Conservation (phyloP, 78 protist species). For the Pigoraptor vietnamica region DNA sequence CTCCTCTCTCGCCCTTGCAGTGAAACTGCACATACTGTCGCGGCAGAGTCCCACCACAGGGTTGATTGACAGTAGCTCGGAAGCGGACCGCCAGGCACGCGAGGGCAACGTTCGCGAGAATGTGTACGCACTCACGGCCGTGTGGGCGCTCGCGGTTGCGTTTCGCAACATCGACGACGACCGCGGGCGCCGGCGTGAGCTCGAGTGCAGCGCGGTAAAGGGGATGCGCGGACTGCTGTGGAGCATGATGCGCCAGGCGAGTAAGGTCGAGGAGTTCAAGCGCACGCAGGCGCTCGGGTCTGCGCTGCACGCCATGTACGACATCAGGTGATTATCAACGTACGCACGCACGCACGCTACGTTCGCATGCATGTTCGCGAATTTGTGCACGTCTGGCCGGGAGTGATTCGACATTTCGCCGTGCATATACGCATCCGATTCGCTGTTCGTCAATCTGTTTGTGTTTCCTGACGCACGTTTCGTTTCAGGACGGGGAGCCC, state of each 20-base stretch:
- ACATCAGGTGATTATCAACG: neutral
- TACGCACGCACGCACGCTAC: neutral
- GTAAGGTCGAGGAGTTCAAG: constrained; percentile 2
- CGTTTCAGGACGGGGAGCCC: neutral
- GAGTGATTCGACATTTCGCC: too few species aligned
- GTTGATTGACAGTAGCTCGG: neutral
- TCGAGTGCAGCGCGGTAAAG: constrained; percentile 6
- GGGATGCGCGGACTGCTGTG: constrained; percentile 11
- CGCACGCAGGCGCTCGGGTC: neutral
- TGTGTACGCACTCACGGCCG: neutral
- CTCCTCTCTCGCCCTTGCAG: too few species aligned
- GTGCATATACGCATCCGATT: neutral
- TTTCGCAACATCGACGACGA: neutral
- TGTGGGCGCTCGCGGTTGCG: neutral
- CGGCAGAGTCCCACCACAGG: neutral
- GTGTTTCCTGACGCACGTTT: too few species aligned
- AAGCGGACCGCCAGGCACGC: neutral
- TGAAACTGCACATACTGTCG: neutral
- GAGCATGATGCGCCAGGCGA: constrained; percentile 11
- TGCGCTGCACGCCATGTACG: neutral
- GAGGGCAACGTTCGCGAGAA: neutral
- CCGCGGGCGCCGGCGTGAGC: neutral
- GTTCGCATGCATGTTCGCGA: neutral
- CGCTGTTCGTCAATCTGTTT: neutral
- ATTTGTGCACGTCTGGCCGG: neutral